These are phyloP conservation scores for Globisporangium paroecandrum DNA, from an alignment of 352 stramenopile species.

Conservation along the genomic window DNA sequence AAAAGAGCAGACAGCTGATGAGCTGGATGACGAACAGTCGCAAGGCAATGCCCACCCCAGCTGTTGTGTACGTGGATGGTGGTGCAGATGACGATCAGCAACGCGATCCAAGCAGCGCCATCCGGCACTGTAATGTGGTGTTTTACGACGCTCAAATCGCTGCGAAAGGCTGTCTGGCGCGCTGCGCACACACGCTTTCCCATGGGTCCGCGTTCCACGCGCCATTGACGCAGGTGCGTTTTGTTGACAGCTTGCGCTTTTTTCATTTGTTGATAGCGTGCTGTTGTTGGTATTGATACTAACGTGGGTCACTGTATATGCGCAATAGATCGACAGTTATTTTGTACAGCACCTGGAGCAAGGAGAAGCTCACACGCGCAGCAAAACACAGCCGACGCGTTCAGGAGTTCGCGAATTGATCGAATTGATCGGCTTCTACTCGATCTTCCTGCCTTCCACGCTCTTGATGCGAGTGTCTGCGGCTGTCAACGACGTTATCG, in stretches of 20 bases:
- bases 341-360: slow-evolving; percentile 9
- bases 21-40: background rate
- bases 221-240: slow-evolving; percentile 10
- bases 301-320: background rate
- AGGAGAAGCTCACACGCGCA: background rate
- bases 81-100: background rate
- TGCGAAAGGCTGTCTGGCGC: slow-evolving; percentile 9
- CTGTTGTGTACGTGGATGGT: slow-evolving; percentile 2
- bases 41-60: background rate
- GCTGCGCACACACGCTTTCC: slow-evolving; percentile 12
- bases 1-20: background rate
- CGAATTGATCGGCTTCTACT: slow-evolving; percentile 24
- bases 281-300: background rate
- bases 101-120: background rate
- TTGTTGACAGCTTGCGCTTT: background rate
- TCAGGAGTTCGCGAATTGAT: background rate
- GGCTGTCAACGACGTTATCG: slow-evolving; percentile 17
- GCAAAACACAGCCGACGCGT: background rate
- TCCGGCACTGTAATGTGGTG: slow-evolving; percentile 21
- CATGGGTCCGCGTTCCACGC: slow-evolving; percentile 7
- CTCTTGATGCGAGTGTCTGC: slow-evolving; percentile 19
- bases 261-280: background rate
- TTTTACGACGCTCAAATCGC: slow-evolving; percentile 25
- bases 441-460: slow-evolving; percentile 22
- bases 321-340: slow-evolving; percentile 8